Percentiles rank a stretch among this genome's conserved stretches.
Conservation (phyloP, 1,284 basidiomycete species). For the Grifola frondosa region DNA sequence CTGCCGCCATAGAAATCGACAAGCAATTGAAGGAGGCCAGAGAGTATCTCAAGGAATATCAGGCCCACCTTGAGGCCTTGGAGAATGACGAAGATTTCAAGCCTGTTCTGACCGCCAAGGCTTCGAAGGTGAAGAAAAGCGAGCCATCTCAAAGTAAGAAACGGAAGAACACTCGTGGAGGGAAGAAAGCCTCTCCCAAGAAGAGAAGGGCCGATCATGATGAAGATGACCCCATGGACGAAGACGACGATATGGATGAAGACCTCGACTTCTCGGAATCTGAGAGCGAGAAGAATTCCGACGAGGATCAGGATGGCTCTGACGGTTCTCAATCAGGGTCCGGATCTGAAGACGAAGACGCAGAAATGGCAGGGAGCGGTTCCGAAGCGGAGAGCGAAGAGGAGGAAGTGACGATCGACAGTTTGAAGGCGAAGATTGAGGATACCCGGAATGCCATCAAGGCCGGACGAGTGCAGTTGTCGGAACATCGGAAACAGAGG, state of each 20-base stretch:
- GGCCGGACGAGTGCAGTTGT: conserved; percentile 37
- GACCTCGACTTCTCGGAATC: conserved; percentile 24
- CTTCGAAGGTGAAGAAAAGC: conserved; percentile 19
- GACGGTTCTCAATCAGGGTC: conserved; percentile 14
- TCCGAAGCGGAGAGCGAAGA: conserved; percentile 29
- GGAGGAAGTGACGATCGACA: conserved; percentile 46
- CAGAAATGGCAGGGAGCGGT: conserved; percentile 24
- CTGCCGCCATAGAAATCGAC: conserved; percentile 35
- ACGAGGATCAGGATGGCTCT: conserved; percentile 20
- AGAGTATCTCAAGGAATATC: conserved; percentile 40
- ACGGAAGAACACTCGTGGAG: conserved; percentile 45
- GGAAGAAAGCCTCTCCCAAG: conserved; percentile 45
- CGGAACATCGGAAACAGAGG: conserved; percentile 39
- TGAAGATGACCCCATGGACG: conserved; percentile 27
- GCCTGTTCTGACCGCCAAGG: conserved; percentile 40
- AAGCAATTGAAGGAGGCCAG: conserved; percentile 42
- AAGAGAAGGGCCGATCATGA: conserved; percentile 34
- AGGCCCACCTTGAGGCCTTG: conserved; percentile 48
- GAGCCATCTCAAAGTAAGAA: conserved; percentile 39
- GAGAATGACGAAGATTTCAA: conserved; percentile 45
- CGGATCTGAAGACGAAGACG: conserved; percentile 1
- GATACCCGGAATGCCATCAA: conserved; percentile 43
- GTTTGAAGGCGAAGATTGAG: conserved; percentile 44
- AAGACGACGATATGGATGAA: conserved; percentile 31
- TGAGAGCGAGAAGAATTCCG: conserved; percentile 12